Conservation (phyloP, 768 basidiomycete species). For the Lactarius psammicola region DNA sequence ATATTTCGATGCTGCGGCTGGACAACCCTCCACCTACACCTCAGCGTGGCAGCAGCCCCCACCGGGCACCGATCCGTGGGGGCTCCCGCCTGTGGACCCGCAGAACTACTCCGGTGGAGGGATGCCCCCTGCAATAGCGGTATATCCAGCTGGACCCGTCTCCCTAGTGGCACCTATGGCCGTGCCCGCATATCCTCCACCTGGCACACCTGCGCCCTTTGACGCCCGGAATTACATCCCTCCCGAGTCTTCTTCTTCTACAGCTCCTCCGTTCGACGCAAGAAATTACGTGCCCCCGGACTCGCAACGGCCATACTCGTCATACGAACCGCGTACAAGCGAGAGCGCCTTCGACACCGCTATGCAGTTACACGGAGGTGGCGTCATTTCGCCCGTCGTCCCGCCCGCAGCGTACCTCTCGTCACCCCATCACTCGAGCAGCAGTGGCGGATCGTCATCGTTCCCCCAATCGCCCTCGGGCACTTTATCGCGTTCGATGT, state of each 20-base stretch:
- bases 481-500: slow-evolving; percentile 15
- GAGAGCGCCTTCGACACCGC: slow-evolving; percentile 27
- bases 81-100: slow-evolving; percentile 1
- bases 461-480: slow-evolving; percentile 12
- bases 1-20: slow-evolving; percentile 12
- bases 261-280: slow-evolving; percentile 9
- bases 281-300: slow-evolving; percentile 22
- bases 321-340: slow-evolving; percentile 28
- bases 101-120: slow-evolving; percentile 21
- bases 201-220: not conserved
- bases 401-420: slow-evolving; percentile 17
- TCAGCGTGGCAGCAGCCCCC: slow-evolving; percentile 11
- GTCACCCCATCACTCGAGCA: slow-evolving; percentile 14
- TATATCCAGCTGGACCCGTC: slow-evolving; percentile 2
- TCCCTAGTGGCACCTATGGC: slow-evolving; percentile 7
- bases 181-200: not conserved
- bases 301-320: not conserved
- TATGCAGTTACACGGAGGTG: slow-evolving; percentile 11
- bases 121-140: slow-evolving; percentile 13
- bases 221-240: slow-evolving; percentile 21
- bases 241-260: not conserved
- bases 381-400: slow-evolving; percentile 19
- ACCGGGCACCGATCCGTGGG: slow-evolving; percentile 19
- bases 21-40: slow-evolving; percentile 7
- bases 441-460: slow-evolving; percentile 3